Base-by-base conservation (phyloP, 73 alveolate genomes). In the Paramecium biaurelia region DNA sequence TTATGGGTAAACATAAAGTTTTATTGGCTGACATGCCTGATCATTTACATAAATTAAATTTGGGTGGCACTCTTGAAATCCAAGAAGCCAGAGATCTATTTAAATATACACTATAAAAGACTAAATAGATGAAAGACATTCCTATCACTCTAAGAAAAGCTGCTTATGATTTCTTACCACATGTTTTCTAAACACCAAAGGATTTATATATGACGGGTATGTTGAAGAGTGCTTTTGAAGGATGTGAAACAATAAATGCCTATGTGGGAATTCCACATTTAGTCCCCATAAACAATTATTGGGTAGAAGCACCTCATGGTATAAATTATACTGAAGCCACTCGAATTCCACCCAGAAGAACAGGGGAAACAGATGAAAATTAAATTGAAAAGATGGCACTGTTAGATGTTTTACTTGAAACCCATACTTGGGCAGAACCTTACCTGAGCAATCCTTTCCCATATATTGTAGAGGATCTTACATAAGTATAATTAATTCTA, bases 301-400 rank as follows among this genome's bases (percentile, higher is more conserved):
- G 99, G 99, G 93, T 76, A 20, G 98, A 97, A n/a, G 98, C 99
- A 0, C 98, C 99, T 24, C 93, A 90, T 45, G 99, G 99, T 11
- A 93, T 97, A 5, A 97, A 95, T 84, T 94, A 70, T 92, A 45
- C 97, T 14, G 95, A 96, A 87, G 99, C 99, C 5, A 96, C 98
- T n/a, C 76, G 93, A 70, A 94, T 96, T 1, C 99, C 99, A 6
- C 93, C 94, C 10, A 70, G 96, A 68, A 85, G 92, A 18, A 93
- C 89, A 30, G 96, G 96, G 38, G 99, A 96, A 70, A 96, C 98
- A 6, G 95, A 94, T 76, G 99, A 96, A 87, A 95, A 95, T 97
- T 94, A 94, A 15, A 95, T 96, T 67, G 99, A 96, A 84, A 96
- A 96, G 85, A 86, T 95, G 85, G 99, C 98, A 11, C 68, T 96